Evolutionary conservation across 441 rosid species (phyloP), one percentile per base, ranked within the genome.

Genomic region (Euphorbia celastroides): DNA sequence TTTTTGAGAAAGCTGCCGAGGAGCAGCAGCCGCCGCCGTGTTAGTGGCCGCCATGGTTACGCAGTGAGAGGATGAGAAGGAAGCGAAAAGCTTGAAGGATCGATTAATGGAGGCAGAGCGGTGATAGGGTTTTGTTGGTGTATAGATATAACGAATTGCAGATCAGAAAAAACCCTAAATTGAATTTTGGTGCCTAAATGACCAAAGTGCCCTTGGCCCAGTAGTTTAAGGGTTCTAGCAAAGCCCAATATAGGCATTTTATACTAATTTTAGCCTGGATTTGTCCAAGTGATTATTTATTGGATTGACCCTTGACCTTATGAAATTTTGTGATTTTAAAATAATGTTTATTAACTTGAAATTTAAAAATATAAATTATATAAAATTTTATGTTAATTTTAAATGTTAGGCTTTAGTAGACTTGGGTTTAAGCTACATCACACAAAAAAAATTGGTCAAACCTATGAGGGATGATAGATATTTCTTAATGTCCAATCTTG

Each of bases 1-100:
- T 77, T 78, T 92, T 70, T 85, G 89, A 2, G 92, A 82, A 2
- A 86, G 86, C 72, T 78, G 78, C 60, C 81, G 77, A 52, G 76
- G 73, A 6, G 91, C 77, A 23, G 64, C 63, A 14, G 73, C 54
- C n/a, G 72, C 65, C 5, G 52, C 46, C 12, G 63, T 31, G 11
- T 19, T 20, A 5, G 44, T 32, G 26, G 63, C 31, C 58, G 56
- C 56, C 56, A 51, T 51, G 56, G 22, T 20, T 51, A 12, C 10
- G 25, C 7, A 51, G 26, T 51, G 12, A 10, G 26, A n/a, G n/a
- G n/a, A n/a, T n/a, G 56, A 5, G 26, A 51, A 51, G 26, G 56
- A 51, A 19, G 56, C 26, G 2, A 1, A 20, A 20, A 51, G 10
- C 25, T 51, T 20, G 56, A 51, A 51, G 56, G 56, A 48, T 17